Evolutionary conservation across 768 basidiomycete genomes (phyloP), one percentile per base, ranked within the genome.

Genomic region (Mycena albidolilacea): DNA sequence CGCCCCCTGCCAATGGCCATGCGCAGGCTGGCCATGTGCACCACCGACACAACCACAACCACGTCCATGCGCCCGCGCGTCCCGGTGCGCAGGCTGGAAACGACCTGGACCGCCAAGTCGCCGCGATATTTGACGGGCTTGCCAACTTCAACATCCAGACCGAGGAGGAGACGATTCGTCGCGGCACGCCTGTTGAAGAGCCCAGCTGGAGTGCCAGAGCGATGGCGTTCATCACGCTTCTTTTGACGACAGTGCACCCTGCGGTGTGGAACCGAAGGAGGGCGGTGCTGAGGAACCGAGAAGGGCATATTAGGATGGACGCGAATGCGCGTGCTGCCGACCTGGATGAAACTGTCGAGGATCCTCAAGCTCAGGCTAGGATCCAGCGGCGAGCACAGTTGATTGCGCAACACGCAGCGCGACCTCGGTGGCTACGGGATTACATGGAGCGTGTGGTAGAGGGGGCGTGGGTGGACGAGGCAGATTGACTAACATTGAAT

Each of bases 221-320:
- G 30, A 79, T 80, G 55, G 87, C 88, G 10, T 93, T 95, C 78
- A 73, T 90, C 39, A 82, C 84, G 39, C 81, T 95, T 43, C 81
- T 94, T 52, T 44, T 90, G 38, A 82, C 88, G 41, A 93, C 93
- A 17, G 79, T 93, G 44, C 90, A 94, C 78, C 93, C 93, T 6
- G 93, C 92, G 48, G 84, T 93, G 50, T 94, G 93, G 89, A 90
- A 94, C 77, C 87, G 90, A 71, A 85, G 93, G 77, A 84, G 93
- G 61, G 82, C 79, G 23, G 87, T 86, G 15, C 86, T 95, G 76
- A 84, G 89, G 75, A 85, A 84, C 70, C 82, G 93, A 64, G 93
- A 95, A 82, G 90, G 92, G 9, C 85, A 87, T 55, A 79, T 95
- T 44, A 85, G 92, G 73, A 92, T 90, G 39, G 93, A 94, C 80